Conservation (phyloP, 225 moss, liverwort and hornwort species). For the Climacium dendroides region DNA sequence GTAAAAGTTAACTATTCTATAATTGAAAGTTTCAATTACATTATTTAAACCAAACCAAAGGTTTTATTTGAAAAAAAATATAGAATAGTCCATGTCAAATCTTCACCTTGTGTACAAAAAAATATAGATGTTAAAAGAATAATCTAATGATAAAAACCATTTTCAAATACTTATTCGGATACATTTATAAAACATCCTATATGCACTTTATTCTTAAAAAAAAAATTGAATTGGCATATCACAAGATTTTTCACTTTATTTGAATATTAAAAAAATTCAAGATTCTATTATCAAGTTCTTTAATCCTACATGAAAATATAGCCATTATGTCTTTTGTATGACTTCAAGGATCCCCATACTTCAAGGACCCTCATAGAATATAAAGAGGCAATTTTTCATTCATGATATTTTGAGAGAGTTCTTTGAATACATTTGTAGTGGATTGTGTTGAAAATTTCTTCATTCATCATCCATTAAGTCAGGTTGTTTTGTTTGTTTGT, state of each 20-base stretch:
- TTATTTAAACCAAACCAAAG: neutral
- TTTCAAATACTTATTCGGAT: neutral
- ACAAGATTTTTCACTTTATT: neutral
- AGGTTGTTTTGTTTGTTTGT: no score
- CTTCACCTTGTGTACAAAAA: neutral
- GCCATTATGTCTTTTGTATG: neutral
- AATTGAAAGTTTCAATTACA: accelerated
- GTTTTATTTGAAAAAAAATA: neutral
- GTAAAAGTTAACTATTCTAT: no score
- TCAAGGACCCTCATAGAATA: accelerated
- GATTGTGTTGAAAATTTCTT: no score
- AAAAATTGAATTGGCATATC: neutral
- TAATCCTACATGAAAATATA: accelerated
- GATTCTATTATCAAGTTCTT: neutral
- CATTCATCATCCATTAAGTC: no score
- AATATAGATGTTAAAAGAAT: no score
- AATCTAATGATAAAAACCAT: neutral
- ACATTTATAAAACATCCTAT: neutral
- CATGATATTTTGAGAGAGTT: accelerated
- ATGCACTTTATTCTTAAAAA: neutral
- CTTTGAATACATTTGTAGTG: neutral
- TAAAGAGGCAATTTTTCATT: neutral
- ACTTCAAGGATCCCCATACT: neutral
- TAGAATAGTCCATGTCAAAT: accelerated
- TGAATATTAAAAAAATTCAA: neutral